Conservation (phyloP, 1,284 basidiomycete species). For the Melanopsichium pennsylvanicum region DNA sequence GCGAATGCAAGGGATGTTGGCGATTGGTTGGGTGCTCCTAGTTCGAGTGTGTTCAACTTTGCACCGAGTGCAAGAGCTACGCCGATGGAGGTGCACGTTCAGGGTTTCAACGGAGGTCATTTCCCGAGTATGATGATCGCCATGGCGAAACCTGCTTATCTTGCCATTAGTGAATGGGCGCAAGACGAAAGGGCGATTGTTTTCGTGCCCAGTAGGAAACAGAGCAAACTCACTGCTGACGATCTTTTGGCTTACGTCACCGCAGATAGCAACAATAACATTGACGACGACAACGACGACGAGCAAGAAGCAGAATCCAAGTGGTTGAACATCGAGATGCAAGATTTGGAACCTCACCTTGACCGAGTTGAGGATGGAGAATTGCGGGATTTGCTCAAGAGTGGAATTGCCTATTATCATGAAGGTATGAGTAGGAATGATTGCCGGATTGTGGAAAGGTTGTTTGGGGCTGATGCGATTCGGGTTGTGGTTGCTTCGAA, state of each 20-base stretch:
- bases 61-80: conserved; percentile 91
- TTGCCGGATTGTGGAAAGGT: conserved; percentile 88
- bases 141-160: conserved; percentile 98
- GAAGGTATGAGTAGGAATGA: conserved; percentile 91
- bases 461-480: conserved; percentile 93
- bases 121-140: conserved; percentile 98
- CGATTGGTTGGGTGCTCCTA: conserved; percentile 96
- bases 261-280: conserved; percentile 87
- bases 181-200: conserved; percentile 85
- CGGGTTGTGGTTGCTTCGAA: conserved; percentile 93
- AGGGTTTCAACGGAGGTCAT: conserved; percentile 93
- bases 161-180: conserved; percentile 89
- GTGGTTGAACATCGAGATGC: conserved; percentile 88
- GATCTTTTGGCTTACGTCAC: conserved; percentile 88
- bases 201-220: conserved; percentile 92
- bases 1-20: conserved; percentile 96
- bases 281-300: too few species aligned
- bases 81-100: conserved; percentile 96
- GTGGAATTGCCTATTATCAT: conserved; percentile 94
- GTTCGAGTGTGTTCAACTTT: conserved; percentile 93
- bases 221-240: conserved; percentile 90
- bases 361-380: conserved; percentile 82
- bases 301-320: conserved; percentile 72
- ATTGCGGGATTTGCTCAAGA: conserved; percentile 81
- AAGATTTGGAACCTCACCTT: conserved; percentile 85